Evolutionary conservation across 352 stramenopile genomes (phyloP).

Genomic region (Pilasporangium apinafurcum): DNA sequence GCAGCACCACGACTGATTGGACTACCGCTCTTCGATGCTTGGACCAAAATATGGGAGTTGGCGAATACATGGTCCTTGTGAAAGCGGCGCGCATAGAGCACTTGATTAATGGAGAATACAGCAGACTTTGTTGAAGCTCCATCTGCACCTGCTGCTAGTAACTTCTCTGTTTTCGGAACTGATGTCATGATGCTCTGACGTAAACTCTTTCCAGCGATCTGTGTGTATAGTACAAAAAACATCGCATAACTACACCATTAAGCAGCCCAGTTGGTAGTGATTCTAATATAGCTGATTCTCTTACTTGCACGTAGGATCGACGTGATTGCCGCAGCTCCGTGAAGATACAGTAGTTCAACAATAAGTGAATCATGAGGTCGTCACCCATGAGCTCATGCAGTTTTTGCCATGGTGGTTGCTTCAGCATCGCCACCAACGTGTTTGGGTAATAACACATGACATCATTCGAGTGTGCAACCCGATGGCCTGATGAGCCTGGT

Average conservation of each 20-base stretch:
- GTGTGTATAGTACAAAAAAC: neutral
- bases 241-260: no score
- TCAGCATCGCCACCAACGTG: constrained; percentile 52
- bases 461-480: constrained; percentile 41
- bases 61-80: constrained; percentile 25
- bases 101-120: constrained; percentile 47
- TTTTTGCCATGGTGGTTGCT: constrained; percentile 39
- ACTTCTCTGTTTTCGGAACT: neutral
- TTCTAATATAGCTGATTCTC: neutral
- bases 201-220: constrained; percentile 50
- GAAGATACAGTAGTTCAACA: constrained; percentile 61
- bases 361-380: constrained; percentile 55
- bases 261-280: neutral
- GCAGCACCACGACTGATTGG: constrained; percentile 26
- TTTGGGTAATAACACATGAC: constrained; percentile 76
- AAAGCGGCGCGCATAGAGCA: constrained; percentile 51
- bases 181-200: constrained; percentile 12
- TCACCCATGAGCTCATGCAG: constrained; percentile 58
- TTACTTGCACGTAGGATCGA: constrained; percentile 53
- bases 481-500: constrained; percentile 36
- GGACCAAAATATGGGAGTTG: constrained; percentile 23
- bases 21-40: constrained; percentile 16
- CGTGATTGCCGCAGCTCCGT: constrained; percentile 18
- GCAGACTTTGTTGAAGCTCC: neutral
- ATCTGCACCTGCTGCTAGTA: neutral